Base-by-base conservation (phyloP, 176 grass and related monocot species). In the Tuctoria greenei region DNA sequence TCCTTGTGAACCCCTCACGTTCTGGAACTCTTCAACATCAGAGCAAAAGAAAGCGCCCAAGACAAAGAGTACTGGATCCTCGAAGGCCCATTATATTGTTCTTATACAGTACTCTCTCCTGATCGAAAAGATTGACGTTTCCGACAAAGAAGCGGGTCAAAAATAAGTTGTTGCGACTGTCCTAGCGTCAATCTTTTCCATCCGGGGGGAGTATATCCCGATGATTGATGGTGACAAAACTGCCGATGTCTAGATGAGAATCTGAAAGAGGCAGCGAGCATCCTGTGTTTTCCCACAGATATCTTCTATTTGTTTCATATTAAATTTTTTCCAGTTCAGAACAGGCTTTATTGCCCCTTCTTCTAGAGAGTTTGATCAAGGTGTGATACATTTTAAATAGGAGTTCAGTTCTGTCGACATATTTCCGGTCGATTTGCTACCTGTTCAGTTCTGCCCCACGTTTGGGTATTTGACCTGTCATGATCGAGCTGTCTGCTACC, bases 251-350 rank as follows among this genome's bases (percentile, higher is more conserved):
- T 98, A 82, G 86, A 94, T 60, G 87, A 76, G 49, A 88, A 83
- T 8, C 69, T 98, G 82, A 89, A 88, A 75, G 86, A 69, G 17
- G 43, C 70, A 78, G 95, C 91, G 69, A 94, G 95, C 66, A 77
- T 94, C 64, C 44, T 98, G 69, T 84, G 89, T 6, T 77, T 84
- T 66, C 90, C 94, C 79, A 88, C 87, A 64, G 95, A 98, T 74
- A 81, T 92, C 76, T 94, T 98, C 84, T 98, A 98, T 84, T 73
- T 94, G 15, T 78, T 98, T 69, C 91, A 90, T 79, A 94, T 98
- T 15, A 60, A 88, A 41, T 98, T 98, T 77, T n/a, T n/a, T n/a
- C n/a, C 91, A 98, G 77, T 98, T 98, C 78, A 90, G 89, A 24
- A 92, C 95, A 76, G 95, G 91, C n/a, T 98, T 92, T 77, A 82